Conservation (phyloP, 202 grass and related monocot species). For the Dendrocalamus latiflorus region DNA sequence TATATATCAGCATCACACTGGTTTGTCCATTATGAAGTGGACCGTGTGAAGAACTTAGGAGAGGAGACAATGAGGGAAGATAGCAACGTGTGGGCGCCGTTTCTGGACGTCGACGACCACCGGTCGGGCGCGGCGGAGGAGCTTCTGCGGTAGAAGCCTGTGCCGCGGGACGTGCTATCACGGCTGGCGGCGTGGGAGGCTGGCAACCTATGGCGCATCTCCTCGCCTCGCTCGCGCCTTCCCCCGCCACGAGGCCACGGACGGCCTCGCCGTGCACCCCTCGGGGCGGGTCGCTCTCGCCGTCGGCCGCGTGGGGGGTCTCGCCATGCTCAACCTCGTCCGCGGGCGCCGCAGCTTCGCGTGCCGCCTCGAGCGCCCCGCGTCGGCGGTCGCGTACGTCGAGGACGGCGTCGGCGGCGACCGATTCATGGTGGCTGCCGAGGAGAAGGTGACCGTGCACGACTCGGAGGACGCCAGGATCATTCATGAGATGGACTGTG, state of each 20-base stretch:
- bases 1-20: no score
- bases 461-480: slow-evolving; percentile 72
- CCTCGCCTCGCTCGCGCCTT: slow-evolving; percentile 42
- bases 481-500: slow-evolving; percentile 58
- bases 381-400: slow-evolving; percentile 44
- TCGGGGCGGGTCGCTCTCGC: slow-evolving; percentile 63
- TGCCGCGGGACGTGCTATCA: slow-evolving; percentile 58
- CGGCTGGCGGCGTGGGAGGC: no score
- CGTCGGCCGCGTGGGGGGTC: slow-evolving; percentile 45
- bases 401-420: slow-evolving; percentile 24
- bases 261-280: slow-evolving; percentile 60
- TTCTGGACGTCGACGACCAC: no score
- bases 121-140: no score
- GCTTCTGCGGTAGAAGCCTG: no score
- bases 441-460: slow-evolving; percentile 59
- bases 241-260: slow-evolving; percentile 36
- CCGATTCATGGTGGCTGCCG: slow-evolving; percentile 47
- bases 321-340: slow-evolving; percentile 79
- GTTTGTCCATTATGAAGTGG: no score
- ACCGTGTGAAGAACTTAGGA: no score
- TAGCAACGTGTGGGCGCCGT: no score
- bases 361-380: slow-evolving; percentile 60
- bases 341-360: slow-evolving; percentile 63
- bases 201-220: slow-evolving; percentile 72
- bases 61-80: no score